These are phyloP conservation scores for Exsudoporus frostii DNA, from an alignment of 768 basidiomycete genomes.

Conservation along the genomic window DNA sequence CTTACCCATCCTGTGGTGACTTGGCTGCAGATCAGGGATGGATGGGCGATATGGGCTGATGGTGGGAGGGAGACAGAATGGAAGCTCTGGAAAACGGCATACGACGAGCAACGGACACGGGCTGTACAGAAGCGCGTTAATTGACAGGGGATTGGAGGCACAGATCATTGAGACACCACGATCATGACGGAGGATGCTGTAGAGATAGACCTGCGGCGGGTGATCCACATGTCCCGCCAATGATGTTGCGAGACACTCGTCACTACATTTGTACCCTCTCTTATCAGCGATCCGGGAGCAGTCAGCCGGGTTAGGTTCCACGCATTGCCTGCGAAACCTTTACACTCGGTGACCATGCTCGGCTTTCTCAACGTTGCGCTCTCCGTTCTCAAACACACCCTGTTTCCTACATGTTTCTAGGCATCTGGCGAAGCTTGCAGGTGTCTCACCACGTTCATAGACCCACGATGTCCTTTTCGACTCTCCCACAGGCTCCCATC, in stretches of 20 bases:
- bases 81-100: slow-evolving; percentile 58
- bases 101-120: slow-evolving; percentile 40
- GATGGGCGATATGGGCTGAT: slow-evolving; percentile 79
- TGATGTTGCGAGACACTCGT: no score
- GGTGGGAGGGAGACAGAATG: slow-evolving; percentile 76
- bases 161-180: slow-evolving; percentile 17
- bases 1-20: slow-evolving; percentile 53
- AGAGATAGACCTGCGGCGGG: no score
- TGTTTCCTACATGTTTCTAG: slow-evolving; percentile 7
- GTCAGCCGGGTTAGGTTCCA: no score
- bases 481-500: slow-evolving; percentile 36
- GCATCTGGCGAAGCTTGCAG: slow-evolving; percentile 1
- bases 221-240: no score
- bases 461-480: slow-evolving; percentile 18
- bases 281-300: no score
- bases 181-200: slow-evolving; percentile 45
- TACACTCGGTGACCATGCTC: background rate
- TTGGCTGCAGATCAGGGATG: slow-evolving; percentile 75
- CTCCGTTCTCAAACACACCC: background rate
- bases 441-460: background rate
- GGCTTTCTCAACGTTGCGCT: background rate
- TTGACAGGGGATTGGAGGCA: slow-evolving; percentile 1
- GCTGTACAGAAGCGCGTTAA: slow-evolving; percentile 17
- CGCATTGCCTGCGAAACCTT: background rate
- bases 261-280: no score